These are phyloP conservation scores for Lactifluus pinguis DNA, from an alignment of 768 basidiomycete species.

Conservation along the genomic window DNA sequence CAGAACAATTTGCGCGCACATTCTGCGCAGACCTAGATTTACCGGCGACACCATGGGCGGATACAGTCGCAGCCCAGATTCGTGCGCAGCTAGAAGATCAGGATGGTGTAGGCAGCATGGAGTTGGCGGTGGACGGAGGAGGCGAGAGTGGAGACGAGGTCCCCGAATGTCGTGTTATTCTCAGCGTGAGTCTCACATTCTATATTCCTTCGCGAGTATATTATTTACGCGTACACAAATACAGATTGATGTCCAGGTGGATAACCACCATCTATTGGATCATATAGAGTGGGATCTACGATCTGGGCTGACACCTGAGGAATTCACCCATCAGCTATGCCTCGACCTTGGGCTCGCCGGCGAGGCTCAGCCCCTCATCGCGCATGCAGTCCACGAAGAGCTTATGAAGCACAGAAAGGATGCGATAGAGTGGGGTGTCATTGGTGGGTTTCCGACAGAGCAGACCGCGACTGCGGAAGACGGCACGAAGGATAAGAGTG, in stretches of 20 bases:
- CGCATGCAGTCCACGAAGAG: constrained; percentile 93
- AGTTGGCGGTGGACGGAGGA: constrained; percentile 53
- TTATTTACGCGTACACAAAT: constrained; percentile 2
- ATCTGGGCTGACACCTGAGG: constrained; percentile 82
- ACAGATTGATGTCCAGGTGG: constrained; percentile 96
- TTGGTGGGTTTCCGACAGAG: constrained; percentile 46
- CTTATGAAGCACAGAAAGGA: constrained; percentile 93
- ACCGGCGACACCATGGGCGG: constrained; percentile 52
- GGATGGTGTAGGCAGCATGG: constrained; percentile 71
- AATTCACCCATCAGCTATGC: constrained; percentile 72
- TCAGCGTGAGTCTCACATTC: constrained; percentile 46
- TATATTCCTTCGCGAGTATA: not conserved
- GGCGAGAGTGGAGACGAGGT: constrained; percentile 39
- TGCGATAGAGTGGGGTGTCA: constrained; percentile 87
- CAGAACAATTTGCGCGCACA: constrained; percentile 73
- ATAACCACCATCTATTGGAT: constrained; percentile 82
- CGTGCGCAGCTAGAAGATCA: constrained; percentile 87
- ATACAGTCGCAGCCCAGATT: constrained; percentile 80
- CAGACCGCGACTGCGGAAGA: constrained; percentile 25
- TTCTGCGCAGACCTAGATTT: constrained; percentile 89
- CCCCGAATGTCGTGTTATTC: constrained; percentile 72
- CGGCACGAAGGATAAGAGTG: constrained; percentile 38
- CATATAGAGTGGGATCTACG: constrained; percentile 99
- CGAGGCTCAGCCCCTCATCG: constrained; percentile 80
- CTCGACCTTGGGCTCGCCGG: constrained; percentile 81